Base-by-base conservation (phyloP, 257 asterid genomes). In the Catharanthus roseus region DNA sequence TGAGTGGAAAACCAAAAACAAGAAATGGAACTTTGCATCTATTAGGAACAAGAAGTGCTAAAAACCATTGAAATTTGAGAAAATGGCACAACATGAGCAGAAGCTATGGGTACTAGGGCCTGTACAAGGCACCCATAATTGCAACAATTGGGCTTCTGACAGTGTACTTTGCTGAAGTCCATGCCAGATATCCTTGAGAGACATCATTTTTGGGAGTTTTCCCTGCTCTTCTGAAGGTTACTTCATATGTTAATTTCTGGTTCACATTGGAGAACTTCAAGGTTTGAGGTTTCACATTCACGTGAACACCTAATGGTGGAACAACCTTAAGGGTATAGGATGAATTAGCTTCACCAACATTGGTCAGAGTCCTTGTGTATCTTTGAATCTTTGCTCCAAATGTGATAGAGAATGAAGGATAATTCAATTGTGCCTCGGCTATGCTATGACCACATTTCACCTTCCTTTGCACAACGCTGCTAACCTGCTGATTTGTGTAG, bases 341-440 rank as follows among this genome's bases (percentile, higher is more conserved):
- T 42, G 77, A 73, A 28, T 41, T 21, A n/a, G 68, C 72, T 5
- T 45, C 64, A 11, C 80, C 83, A 12, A 62, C 73, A 9, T 79
- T 79, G 16, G 76, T 80, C 21, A 68, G 76, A 1, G 71, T 72
- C 49, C 84, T 67, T 2, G 75, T 67, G 6, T 60, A 68, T 26
- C 69, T 72, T 41, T 63, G 78, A 44, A 33, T 3, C 10, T 26
- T 13, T 10, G 67, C 38, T 44, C 54, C 66, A 24, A 77, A 31
- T 34, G 19, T 53, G 34, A 82, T 41, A 6, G 85, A 67, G 53
- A 84, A 79, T 2, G 86, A 78, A 24, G 89, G 89, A 33, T 82
- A 85, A 54, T 85, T 82, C 2, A 85, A 72, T 53, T 85, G 77
- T 23, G 74, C 78, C 28, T 84, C 84, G 5, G 72, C 72, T 18